phyloP scores from a whole-genome alignment of 1,284 basidiomycete genomes.

The Apiotrichum gamsii region DNA sequence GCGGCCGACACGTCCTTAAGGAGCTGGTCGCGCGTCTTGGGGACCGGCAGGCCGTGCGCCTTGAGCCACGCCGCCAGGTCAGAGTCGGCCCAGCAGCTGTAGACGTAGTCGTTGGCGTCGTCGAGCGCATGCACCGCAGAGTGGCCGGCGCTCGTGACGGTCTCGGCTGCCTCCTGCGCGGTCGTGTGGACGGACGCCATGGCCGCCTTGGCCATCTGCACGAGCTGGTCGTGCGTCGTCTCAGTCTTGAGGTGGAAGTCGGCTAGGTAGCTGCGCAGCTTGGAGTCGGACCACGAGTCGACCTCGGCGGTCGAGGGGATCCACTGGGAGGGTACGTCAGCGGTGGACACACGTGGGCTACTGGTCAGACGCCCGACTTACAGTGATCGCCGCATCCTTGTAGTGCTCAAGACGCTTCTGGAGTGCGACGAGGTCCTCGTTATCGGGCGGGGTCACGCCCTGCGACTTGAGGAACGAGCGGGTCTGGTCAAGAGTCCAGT shows the following conservation, averaged over 20 bases:
- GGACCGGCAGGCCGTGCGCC: constrained; percentile 64
- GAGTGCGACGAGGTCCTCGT: constrained; percentile 40
- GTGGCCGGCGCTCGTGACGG: constrained; percentile 40
- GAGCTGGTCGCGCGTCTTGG: constrained; percentile 61
- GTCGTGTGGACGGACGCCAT: constrained; percentile 18
- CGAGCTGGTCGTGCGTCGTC: constrained; percentile 55
- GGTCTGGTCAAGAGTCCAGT: constrained; percentile 62
- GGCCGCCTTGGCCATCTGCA: constrained; percentile 48
- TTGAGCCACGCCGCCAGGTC: constrained; percentile 60
- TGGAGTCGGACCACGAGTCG: constrained; percentile 66
- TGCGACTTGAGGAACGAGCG: constrained; percentile 65
- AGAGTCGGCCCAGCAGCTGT: constrained; percentile 79
- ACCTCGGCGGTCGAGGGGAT: constrained; percentile 44
- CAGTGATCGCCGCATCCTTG: constrained; percentile 51
- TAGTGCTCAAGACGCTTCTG: constrained; percentile 53
- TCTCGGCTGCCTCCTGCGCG: constrained; percentile 50
- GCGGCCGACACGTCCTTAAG: constrained; percentile 61
- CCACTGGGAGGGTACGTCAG: constrained; percentile 48
- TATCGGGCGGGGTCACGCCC: constrained; percentile 57
- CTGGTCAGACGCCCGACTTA: too few species aligned
- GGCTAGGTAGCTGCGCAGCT: constrained; percentile 73
- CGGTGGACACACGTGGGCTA: not conserved
- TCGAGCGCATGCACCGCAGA: constrained; percentile 55
- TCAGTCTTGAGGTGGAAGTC: constrained; percentile 74
- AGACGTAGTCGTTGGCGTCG: constrained; percentile 75